Evolutionary conservation across 129 eudicot genomes (phyloP), one percentile per base, ranked within the genome.

Genomic region (Ambrosia artemisiifolia): DNA sequence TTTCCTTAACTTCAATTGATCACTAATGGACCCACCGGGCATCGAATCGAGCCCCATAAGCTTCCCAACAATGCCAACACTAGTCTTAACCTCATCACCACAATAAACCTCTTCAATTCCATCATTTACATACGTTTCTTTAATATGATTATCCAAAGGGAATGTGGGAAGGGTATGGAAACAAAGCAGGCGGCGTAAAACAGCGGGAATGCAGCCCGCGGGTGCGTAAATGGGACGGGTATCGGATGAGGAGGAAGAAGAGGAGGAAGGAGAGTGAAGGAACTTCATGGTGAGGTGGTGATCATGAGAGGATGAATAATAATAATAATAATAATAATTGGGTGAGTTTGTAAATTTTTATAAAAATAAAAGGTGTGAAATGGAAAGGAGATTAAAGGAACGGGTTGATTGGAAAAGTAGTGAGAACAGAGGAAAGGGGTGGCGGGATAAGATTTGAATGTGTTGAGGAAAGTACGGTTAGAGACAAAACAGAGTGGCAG

Each of bases 391-490:
- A 40, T 38, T 48, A 49, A 38, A 74, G 47, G 63, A 49, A 55
- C 0, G 12, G 63, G 12, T 67, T 4, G 40, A 10, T 43, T 33
- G 74, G 60, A 50, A 63, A 76, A 75, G 80, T 69, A 65, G 67
- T 76, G 82, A 36, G 64, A 71, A 70, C 44, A 66, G 60, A 63
- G 67, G 63, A 66, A 80, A 35, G 75, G 19, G 79, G 77, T 79
- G 83, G 96, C 96, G 91, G 91, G 91, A 67, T 82, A 59, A 62
- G 74, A 76, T 88, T 88, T 86, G 96, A 88, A 88, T 75, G 85
- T 24, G 1, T 49, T 34, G 75, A 55, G 50, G 74, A 34, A n/a
- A 7, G 59, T 30, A 64, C 62, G 68, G 82, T 60, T 60, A 20
- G 46, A 32, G 55, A 59, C 78, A 80, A 51, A 76, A 53, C 61